Conservation (phyloP, 768 basidiomycete genomes). For the Clathrus columnatus region DNA sequence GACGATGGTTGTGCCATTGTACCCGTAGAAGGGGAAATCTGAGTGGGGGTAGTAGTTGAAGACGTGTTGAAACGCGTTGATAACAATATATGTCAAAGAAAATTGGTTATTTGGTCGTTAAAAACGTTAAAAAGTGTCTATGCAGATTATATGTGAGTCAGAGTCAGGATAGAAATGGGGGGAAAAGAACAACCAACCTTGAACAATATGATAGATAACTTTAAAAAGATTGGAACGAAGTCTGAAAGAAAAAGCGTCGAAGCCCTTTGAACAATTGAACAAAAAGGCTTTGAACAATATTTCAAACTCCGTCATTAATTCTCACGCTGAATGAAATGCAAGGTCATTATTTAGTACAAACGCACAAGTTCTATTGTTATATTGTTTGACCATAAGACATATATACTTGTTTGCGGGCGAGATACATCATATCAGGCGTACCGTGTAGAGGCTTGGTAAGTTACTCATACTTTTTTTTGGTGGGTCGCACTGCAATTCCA, state of each 20-base stretch:
- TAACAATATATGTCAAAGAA: conserved; percentile 16
- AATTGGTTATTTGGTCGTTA: conserved; percentile 24
- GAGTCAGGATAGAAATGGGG: neutral
- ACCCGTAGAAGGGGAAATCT: conserved; percentile 74
- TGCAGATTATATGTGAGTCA: neutral
- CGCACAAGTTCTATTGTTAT: too few species aligned
- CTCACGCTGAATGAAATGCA: too few species aligned
- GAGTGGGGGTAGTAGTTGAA: conserved; percentile 50
- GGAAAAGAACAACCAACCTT: neutral
- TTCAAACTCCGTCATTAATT: conserved; percentile 4
- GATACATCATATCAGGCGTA: too few species aligned
- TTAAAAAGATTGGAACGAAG: neutral
- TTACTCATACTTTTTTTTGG: too few species aligned
- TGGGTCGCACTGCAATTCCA: too few species aligned
- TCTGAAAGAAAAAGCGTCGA: neutral
- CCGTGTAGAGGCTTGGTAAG: too few species aligned
- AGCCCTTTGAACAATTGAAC: conserved; percentile 1
- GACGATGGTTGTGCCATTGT: conserved; percentile 87
- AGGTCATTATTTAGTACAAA: too few species aligned
- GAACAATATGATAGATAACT: neutral
- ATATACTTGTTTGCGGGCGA: too few species aligned
- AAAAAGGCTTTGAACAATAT: conserved; percentile 6
- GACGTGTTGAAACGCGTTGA: conserved; percentile 18
- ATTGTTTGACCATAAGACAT: too few species aligned
- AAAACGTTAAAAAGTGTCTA: conserved; percentile 14